These are phyloP conservation scores for Fistulinella prunicolor DNA, from an alignment of 768 basidiomycete genomes.

Conservation along the genomic window DNA sequence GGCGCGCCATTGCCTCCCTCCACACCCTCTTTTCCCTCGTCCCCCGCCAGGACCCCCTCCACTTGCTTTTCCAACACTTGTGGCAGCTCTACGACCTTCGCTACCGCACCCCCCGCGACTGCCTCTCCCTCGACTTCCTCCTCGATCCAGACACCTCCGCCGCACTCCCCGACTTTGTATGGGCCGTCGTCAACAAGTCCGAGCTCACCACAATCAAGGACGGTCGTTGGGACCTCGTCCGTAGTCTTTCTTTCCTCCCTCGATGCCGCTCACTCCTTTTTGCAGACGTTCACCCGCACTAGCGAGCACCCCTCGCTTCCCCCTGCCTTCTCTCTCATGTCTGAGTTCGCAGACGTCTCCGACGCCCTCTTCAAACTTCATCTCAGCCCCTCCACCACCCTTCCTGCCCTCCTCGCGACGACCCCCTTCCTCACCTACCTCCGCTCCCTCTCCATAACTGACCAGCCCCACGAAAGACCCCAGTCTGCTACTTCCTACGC, in stretches of 20 bases:
- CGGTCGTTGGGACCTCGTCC: constrained; percentile 82
- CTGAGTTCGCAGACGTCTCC: constrained; percentile 85
- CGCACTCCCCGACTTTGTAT: constrained; percentile 67
- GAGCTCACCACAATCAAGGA: constrained; percentile 68
- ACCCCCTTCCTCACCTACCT: constrained; percentile 71
- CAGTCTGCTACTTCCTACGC: constrained; percentile 43
- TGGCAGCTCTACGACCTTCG: constrained; percentile 74
- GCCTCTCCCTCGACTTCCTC: constrained; percentile 76
- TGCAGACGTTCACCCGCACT: constrained; percentile 79
- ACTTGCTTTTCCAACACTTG: constrained; percentile 56
- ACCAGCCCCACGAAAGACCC: constrained; percentile 79
- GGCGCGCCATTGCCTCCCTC: constrained; percentile 70
- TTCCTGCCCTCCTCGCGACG: constrained; percentile 59
- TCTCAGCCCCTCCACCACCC: constrained; percentile 38
- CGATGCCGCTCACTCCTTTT: not conserved
- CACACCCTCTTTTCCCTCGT: constrained; percentile 76
- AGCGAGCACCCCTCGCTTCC: constrained; percentile 64
- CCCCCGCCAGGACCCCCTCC: constrained; percentile 82
- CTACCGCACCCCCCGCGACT: constrained; percentile 58
- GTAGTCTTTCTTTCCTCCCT: constrained; percentile 27
- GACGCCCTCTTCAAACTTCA: constrained; percentile 65
- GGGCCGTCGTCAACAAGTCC: constrained; percentile 79
- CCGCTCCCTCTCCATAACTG: constrained; percentile 85
- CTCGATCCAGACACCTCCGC: constrained; percentile 42
- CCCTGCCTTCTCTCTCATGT: constrained; percentile 67